Evolutionary conservation across 2,329 filamentous ascomycete species (phyloP), one percentile per base, ranked within the genome.

Genomic region (Sarocladium kiliense): DNA sequence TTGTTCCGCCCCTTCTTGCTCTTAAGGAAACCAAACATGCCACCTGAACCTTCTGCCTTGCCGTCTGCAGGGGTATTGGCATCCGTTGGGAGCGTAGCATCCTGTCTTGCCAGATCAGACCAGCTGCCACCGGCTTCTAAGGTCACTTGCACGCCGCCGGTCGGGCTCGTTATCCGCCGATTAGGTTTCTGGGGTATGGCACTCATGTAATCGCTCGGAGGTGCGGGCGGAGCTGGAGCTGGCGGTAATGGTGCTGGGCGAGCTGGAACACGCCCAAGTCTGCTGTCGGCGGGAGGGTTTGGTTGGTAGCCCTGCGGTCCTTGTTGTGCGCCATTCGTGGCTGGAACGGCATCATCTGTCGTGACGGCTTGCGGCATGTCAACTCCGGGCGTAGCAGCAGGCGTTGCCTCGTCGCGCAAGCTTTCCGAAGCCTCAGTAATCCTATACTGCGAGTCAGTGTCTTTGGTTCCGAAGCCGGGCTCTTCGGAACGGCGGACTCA

Each of bases 1-100:
- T 91, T 86, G 55, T 91, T 91, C 59, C 92, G 80, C 26, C 92
- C 91, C 75, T 90, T 96, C 75, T 96, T 96, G 65, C 92, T 81
- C 60, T 83, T 89, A 58, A 97, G 77, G 69, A 99, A 95, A 1
- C 91, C 89, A 61, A 97, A 87, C 80, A 97, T 93, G 54, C 92
- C 90, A 18, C 86, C 85, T n/a, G 85, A 82, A 42, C 82, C 73
- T 57, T 80, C 75, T 10, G 65, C 69, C 68, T 79, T 87, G 61
- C 73, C 76, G 57, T 73, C 75, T n/a, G 71, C 77, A 30, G 50
- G 14, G 18, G 77, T 75, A 56, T 77, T 80, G 3, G 86, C 86
- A 66, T 91, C 86, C 0, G 82, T 78, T 1, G 85, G 83, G 37
- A 93, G 76, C 2, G 87, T 91, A 53, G 87, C 82, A 64, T 91